Conservation (phyloP, 73 alveolate species). For the Blepharisma japonicum region DNA sequence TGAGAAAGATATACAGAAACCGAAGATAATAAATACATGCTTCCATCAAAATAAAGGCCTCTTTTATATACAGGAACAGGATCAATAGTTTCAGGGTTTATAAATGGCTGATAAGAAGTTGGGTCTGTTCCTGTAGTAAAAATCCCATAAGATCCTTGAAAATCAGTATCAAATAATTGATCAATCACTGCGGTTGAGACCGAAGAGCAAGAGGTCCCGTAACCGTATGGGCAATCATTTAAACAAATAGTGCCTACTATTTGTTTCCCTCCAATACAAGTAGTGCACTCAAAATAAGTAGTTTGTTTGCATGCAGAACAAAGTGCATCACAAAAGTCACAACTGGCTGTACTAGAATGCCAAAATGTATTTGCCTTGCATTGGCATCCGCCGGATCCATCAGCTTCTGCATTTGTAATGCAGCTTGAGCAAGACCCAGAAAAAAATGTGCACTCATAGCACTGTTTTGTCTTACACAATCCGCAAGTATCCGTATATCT, state of each 20-base stretch:
- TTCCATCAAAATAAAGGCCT: too few species aligned
- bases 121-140: too few species aligned
- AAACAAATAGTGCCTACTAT: not conserved
- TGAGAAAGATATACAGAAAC: not conserved
- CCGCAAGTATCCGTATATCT: too few species aligned
- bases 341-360: not conserved
- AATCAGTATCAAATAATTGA: too few species aligned
- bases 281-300: not conserved
- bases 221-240: not conserved
- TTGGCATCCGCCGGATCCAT: not conserved
- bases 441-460: not conserved
- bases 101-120: too few species aligned
- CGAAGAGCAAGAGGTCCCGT: not conserved
- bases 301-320: not conserved
- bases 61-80: too few species aligned
- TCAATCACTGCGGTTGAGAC: too few species aligned
- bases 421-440: slow-evolving; percentile 10
- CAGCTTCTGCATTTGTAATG: not conserved
- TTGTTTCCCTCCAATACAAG: not conserved
- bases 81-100: too few species aligned
- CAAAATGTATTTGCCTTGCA: not conserved
- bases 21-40: too few species aligned
- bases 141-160: too few species aligned
- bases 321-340: not conserved
- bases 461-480: too few species aligned